Percentiles rank a stretch among this genome's conserved stretches.
These are phyloP conservation scores for Rhypophila decipiens DNA, from an alignment of 495 filamentous ascomycete species.

Conservation along the genomic window DNA sequence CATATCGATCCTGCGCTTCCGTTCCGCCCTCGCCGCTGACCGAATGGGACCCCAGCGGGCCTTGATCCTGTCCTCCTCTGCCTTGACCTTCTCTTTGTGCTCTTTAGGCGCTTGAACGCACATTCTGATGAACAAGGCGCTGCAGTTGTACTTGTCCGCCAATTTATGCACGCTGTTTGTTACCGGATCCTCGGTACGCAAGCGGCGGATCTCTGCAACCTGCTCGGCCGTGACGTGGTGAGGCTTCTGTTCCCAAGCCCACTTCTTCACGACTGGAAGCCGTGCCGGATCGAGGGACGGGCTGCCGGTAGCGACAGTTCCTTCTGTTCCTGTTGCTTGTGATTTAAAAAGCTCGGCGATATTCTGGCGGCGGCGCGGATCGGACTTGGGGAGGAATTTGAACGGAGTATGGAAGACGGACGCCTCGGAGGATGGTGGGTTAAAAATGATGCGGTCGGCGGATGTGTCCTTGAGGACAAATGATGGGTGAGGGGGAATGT, in stretches of 20 bases:
- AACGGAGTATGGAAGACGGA: constrained; percentile 80
- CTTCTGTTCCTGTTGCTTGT: constrained; percentile 11
- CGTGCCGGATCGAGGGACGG: background rate
- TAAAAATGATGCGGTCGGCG: constrained; percentile 75
- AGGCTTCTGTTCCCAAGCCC: constrained; percentile 1
- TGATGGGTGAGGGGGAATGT: constrained; percentile 65
- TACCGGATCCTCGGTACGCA: constrained; percentile 61
- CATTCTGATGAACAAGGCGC: constrained; percentile 63
- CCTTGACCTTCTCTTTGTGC: constrained; percentile 31
- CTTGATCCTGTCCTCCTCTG: constrained; percentile 50
- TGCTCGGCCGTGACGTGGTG: constrained; percentile 73
- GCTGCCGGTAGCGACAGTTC: constrained; percentile 1
- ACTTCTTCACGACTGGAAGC: constrained; percentile 4
- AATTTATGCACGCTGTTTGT: constrained; percentile 65
- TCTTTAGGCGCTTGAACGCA: constrained; percentile 34
- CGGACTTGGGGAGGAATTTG: constrained; percentile 78
- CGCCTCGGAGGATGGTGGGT: constrained; percentile 81
- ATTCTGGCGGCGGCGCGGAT: constrained; percentile 56
- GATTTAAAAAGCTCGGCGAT: constrained; percentile 34
- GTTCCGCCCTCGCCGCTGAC: constrained; percentile 67
- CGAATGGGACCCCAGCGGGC: constrained; percentile 68
- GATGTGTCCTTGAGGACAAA: constrained; percentile 43
- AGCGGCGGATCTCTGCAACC: constrained; percentile 69
- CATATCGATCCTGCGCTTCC: constrained; percentile 57
- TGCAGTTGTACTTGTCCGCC: constrained; percentile 71